Conservation (phyloP, 148 eudicot genomes). For the Amaranthus hypochondriacus region DNA sequence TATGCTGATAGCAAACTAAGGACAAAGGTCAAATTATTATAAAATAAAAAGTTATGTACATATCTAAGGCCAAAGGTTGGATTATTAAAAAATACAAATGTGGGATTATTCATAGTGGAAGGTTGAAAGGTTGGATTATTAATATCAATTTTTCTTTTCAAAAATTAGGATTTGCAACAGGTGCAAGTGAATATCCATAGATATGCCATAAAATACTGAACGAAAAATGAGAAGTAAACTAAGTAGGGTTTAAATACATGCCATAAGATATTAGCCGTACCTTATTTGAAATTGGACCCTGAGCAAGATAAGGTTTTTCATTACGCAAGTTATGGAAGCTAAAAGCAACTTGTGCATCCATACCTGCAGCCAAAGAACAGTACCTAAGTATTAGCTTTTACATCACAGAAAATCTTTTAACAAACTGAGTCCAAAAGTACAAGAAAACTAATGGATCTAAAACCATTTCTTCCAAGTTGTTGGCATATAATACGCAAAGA, state of each 20-base stretch:
- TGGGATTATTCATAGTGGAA: too few species aligned
- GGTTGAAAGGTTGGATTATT: too few species aligned
- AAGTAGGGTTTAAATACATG: not conserved
- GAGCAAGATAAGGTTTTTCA: slow-evolving; percentile 92
- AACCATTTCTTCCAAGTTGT: not conserved
- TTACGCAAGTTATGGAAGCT: slow-evolving; percentile 86
- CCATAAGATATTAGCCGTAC: slow-evolving; percentile 23
- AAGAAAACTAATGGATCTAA: not conserved
- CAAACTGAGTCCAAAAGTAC: not conserved
- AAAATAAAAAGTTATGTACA: too few species aligned
- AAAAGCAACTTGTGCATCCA: slow-evolving; percentile 96
- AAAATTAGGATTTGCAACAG: not conserved
- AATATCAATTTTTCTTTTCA: not conserved
- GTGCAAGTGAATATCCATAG: not conserved
- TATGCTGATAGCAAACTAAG: too few species aligned
- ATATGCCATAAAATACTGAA: not conserved
- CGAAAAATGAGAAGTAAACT: not conserved
- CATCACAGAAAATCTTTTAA: not conserved
- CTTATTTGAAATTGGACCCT: slow-evolving; percentile 87
- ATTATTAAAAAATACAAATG: too few species aligned
- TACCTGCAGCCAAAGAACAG: slow-evolving; percentile 39
- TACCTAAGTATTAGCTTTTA: not conserved
- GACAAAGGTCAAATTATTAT: too few species aligned
- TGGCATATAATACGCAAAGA: not conserved
- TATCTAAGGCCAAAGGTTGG: too few species aligned